Evolutionary conservation across 257 asterid species (phyloP), one percentile per base, ranked within the genome.

Genomic region (Verbascum thapsus): DNA sequence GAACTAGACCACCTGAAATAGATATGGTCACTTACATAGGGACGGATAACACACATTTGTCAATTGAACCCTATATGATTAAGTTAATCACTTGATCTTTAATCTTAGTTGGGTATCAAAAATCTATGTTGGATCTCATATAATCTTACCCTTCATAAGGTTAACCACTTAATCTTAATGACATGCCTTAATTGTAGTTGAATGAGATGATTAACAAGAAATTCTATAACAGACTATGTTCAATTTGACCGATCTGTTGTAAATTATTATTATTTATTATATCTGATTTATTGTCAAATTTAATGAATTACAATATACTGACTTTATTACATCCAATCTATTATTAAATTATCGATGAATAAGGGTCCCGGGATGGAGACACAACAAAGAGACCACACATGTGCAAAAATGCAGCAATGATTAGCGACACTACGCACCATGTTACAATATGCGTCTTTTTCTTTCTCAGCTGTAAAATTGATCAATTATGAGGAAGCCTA

Each of bases 371-470:
- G 8, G 32, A 59, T 12, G 63, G 22, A 16, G 72, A 69, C 70
- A 66, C n/a, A 37, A 39, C 19, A 63, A n/a, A 74, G 72, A 55
- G 72, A 76, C 74, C 73, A 45, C 70, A 74, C 90, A 85, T 80
- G 89, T 82, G 81, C 40, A 44, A 16, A 23, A 61, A 32, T 30
- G 54, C 47, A 39, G 56, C 64, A 70, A 69, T 76, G 68, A 73
- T 81, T 61, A 45, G 57, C 23, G 63, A 43, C 67, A 13, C 48
- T 48, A 23, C 67, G 53, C 68, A 1, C 69, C 64, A 67, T 61
- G 53, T 71, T 53, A 48, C 35, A 32, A 23, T 60, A 56, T 71
- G 37, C 38, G 49, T 7, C 63, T 59, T 53, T 65, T 58, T 26
- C 69, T 18, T 19, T 55, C 41, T 66, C 34, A 53, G 72, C 69